Percentiles rank a stretch among this genome's conserved stretches.
Conservation (phyloP, 2,329 filamentous ascomycete species). For the Penicillium sp. region DNA sequence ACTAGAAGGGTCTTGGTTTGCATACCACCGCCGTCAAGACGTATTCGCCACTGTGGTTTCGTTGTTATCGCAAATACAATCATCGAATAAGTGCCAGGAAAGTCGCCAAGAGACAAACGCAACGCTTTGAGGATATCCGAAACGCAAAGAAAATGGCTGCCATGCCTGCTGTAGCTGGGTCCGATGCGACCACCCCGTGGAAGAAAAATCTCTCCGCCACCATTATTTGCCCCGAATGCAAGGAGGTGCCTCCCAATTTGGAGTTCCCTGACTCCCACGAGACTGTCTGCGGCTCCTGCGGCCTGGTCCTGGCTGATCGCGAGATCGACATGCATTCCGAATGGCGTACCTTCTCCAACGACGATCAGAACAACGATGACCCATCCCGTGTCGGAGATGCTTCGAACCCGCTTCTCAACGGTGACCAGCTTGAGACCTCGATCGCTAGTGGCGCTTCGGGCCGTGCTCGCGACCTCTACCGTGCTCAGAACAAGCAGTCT, state of each 20-base stretch:
- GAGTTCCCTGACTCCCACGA: slow-evolving; percentile 92
- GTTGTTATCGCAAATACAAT: slow-evolving; percentile 52
- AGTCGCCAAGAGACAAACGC: slow-evolving; percentile 43
- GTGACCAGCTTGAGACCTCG: slow-evolving; percentile 81
- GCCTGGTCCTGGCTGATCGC: slow-evolving; percentile 82
- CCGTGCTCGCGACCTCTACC: slow-evolving; percentile 71
- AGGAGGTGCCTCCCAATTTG: slow-evolving; percentile 85
- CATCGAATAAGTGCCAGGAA: slow-evolving; percentile 44
- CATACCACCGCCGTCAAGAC: slow-evolving; percentile 47
- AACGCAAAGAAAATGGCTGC: slow-evolving; percentile 36
- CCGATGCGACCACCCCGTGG: slow-evolving; percentile 52
- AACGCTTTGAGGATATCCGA: slow-evolving; percentile 33
- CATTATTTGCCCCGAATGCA: slow-evolving; percentile 86
- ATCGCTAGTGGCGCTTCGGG: slow-evolving; percentile 79
- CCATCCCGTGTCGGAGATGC: slow-evolving; percentile 97
- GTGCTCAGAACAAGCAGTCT: slow-evolving; percentile 77
- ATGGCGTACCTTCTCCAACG: slow-evolving; percentile 98
- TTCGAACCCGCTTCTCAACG: slow-evolving; percentile 83
- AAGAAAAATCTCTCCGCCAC: slow-evolving; percentile 83
- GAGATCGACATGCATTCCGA: slow-evolving; percentile 95
- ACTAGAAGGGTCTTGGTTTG: slow-evolving; percentile 8
- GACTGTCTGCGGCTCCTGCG: slow-evolving; percentile 88
- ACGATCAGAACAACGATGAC: slow-evolving; percentile 94
- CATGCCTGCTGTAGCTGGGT: slow-evolving; percentile 39
- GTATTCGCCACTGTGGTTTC: slow-evolving; percentile 70